Evolutionary conservation across 306 rosid species (phyloP), one percentile per base, ranked within the genome.

Genomic region (Elaeagnus macrophylla): DNA sequence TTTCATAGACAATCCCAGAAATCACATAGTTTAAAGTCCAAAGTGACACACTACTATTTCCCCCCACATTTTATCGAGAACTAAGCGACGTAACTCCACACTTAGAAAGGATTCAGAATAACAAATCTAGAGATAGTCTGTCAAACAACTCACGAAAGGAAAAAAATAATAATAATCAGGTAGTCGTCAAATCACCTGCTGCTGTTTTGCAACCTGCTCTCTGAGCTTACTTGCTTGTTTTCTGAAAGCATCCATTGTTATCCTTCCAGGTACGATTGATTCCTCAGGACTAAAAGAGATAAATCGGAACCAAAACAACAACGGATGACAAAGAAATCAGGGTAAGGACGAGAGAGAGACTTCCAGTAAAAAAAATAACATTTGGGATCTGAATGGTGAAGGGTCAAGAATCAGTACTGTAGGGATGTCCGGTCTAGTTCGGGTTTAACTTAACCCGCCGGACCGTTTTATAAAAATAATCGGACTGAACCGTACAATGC

Each of bases 121-220:
- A 25, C 32, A 25, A 25, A 25, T 25, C 32, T 25, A 25, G 32
- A 25, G 32, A 25, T 25, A 25, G 32, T 25, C 32, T 25, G 32
- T 25, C 32, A 25, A 25, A 25, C 2, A 25, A 25, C 32, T 25
- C n/a, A 57, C 14, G n/a, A 45, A 43, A 17, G 56, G 43, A 13
- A 39, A 16, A 55, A 8, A 13, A 19, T n/a, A 19, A 37, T 41
- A n/a, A 53, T 55, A 9, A 56, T 39, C 55, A 36, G 62, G 7
- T 8, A 10, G 19, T 45, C 39, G 7, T 8, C 32, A 51, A 56
- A 25, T 17, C 18, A 81, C 83, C 88, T 83, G 97, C 1, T 90
- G 97, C 57, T 90, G 97, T 73, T 86, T 90, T 53, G 86, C 86
- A 39, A 90, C 95, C 79, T 90, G 97, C n/a, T 83, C 91, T 58